Base-by-base conservation (phyloP, 768 basidiomycete genomes). In the Termitomyces sp. region DNA sequence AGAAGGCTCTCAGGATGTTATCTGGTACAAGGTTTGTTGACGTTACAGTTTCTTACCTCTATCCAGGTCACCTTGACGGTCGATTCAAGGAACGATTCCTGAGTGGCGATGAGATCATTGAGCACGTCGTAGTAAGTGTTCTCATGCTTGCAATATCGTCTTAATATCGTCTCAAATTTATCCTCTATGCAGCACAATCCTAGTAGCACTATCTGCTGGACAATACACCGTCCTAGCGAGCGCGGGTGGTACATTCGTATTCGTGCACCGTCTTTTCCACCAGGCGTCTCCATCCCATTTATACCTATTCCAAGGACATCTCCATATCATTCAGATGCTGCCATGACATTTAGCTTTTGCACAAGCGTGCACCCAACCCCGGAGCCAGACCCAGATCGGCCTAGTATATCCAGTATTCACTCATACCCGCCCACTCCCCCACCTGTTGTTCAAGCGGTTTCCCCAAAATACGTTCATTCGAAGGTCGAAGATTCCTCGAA, bases 181-280 rank as follows among this genome's bases (percentile, higher is more conserved):
- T 44, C 9, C 42, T 17, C 19, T 11, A 33, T 35, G 3, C 57
- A 87, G 87, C 86, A 91, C 56, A 87, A 86, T 41, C 76, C 81
- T n/a, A 84, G 80, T 4, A 82, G 79, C 23, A 78, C 78, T 0
- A 67, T 89, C 2, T 77, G 80, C 54, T 93, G 91, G 91, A 81
- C 81, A 10, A 82, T 91, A 28, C 91, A 91, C 66, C 81, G 84
- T 5, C 91, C 91, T 1, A 82, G 52, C 10, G 28, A 84, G 56
- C 82, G 86, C 30, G 91, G 91, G 45, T 93, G 91, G 91, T 93
- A 92, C 68, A 83, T 93, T 57, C 86, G 86, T 42, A 72, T 93
- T 26, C 81, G 87, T 37, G 73, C 87, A 2, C 90, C 91, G 0
- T 63, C 76, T 4, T 91, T 91, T 60, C 86, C 88, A 0, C 84